phyloP scores from a whole-genome alignment of 2,329 filamentous ascomycete genomes.

The Diplocarpon mali region DNA sequence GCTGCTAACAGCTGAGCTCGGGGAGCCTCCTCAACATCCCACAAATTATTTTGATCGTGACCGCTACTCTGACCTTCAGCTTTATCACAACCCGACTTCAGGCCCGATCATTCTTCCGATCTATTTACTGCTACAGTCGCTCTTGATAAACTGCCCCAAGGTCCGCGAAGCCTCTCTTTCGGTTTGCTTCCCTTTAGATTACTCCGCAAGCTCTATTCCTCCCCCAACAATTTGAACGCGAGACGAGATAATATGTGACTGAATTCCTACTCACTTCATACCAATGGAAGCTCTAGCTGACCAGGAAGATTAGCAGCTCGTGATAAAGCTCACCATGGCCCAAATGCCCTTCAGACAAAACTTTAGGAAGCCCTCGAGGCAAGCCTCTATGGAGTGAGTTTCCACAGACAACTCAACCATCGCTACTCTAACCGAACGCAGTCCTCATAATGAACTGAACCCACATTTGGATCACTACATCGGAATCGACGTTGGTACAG shows the following conservation, averaged over 20 bases:
- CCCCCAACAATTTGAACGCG: too few species aligned
- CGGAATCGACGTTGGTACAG: conserved; percentile 93
- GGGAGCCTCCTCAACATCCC: neutral
- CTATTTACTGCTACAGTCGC: too few species aligned
- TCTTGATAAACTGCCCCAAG: too few species aligned
- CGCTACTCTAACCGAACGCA: conserved; percentile 10
- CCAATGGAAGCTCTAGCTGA: conserved; percentile 15
- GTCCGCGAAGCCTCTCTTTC: too few species aligned
- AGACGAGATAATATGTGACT: too few species aligned
- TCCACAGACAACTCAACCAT: neutral
- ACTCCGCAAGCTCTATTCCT: too few species aligned
- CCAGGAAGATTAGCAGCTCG: conserved; percentile 2
- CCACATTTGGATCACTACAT: conserved; percentile 49
- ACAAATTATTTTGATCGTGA: neutral
- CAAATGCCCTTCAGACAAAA: conserved; percentile 22
- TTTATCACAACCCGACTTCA: too few species aligned
- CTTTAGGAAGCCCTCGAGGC: conserved; percentile 24
- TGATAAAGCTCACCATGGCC: conserved; percentile 15
- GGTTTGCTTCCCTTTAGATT: too few species aligned
- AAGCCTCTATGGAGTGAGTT: conserved; percentile 27
- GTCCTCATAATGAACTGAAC: conserved; percentile 28
- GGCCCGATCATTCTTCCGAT: too few species aligned
- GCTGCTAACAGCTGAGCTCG: neutral
- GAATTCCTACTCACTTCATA: neutral
- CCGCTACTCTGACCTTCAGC: too few species aligned